These are phyloP conservation scores for Barnettozyma siamensis DNA, from an alignment of 805 yeast species.

Conservation along the genomic window DNA sequence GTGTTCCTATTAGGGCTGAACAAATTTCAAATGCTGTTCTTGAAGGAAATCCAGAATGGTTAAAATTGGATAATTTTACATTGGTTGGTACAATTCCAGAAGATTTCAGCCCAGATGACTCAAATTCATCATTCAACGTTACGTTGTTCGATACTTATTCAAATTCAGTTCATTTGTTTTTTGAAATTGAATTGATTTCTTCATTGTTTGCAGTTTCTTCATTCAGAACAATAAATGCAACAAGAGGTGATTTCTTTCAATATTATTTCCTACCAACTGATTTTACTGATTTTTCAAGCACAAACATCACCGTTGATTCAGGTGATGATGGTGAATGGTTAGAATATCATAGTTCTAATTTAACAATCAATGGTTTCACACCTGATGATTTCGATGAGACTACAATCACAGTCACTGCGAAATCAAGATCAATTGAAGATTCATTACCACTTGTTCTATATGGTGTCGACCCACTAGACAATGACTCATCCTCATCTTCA, in stretches of 20 bases:
- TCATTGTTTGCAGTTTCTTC: slow-evolving; percentile 50
- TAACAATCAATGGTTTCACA: slow-evolving; percentile 64
- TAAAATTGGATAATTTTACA: slow-evolving; percentile 37
- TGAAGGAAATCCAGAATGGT: slow-evolving; percentile 56
- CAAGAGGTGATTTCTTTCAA: slow-evolving; percentile 54
- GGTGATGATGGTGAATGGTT: slow-evolving; percentile 55
- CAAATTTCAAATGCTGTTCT: slow-evolving; percentile 52
- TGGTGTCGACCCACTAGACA: slow-evolving; percentile 37
- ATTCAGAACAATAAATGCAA: slow-evolving; percentile 60
- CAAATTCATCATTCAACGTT: slow-evolving; percentile 38
- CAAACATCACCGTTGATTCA: slow-evolving; percentile 43
- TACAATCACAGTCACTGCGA: slow-evolving; percentile 36
- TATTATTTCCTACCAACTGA: slow-evolving; percentile 48
- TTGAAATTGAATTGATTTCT: slow-evolving; percentile 45
- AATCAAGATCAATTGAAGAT: slow-evolving; percentile 31
- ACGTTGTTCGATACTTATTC: slow-evolving; percentile 54
- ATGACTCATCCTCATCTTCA: slow-evolving; percentile 8
- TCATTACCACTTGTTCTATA: slow-evolving; percentile 43
- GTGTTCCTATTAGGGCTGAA: slow-evolving; percentile 35
- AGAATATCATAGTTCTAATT: slow-evolving; percentile 48
- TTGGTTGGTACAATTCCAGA: slow-evolving; percentile 55
- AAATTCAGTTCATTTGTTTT: slow-evolving; percentile 54
- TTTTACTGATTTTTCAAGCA: slow-evolving; percentile 48
- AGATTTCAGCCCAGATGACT: slow-evolving; percentile 28
- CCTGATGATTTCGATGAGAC: slow-evolving; percentile 43